Evolutionary conservation across 495 filamentous ascomycete genomes (phyloP), one percentile per base, ranked within the genome.

Genomic region (Talaromyces stipitatus): DNA sequence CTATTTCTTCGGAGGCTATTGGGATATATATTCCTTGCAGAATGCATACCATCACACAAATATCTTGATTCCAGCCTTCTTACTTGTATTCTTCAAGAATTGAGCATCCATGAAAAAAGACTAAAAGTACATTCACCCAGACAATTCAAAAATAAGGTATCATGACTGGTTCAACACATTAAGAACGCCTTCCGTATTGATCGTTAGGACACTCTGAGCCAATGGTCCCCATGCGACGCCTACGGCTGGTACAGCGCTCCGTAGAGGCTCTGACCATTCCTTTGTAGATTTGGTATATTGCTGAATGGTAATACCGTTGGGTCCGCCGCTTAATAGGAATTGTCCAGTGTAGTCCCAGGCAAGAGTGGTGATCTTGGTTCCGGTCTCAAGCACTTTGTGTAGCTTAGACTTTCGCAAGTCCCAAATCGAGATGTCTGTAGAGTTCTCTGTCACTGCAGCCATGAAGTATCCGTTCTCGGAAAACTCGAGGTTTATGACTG

Each of bases 381-480:
- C 92, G 55, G 88, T 87, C 43, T 97, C 90, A 18, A 97, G 76
- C 26, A 85, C 81, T 78, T 95, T 94, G 60, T 82, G 82, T 61
- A 82, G 76, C 46, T 85, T 83, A 29, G 85, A 83, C 69, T 90
- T 96, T 56, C 94, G 87, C 38, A 98, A 78, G 71, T 97, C 92
- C 78, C 91, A 97, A 58, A 98, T 85, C 7, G 85, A 84, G 52
- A 96, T 84, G 16, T 77, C 85, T 7, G 84, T 87, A 48, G 87
- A 86, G 20, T 84, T 85, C 62, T 86, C 83, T 22, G 81, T 81
- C 14, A 85, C 82, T 1, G 88, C 83, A 9, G 95, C 94, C 60
- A 98, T 83, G 87, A 90, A 97, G 58, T 86, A 92, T n/a, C 94
- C 94, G 60, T 97, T 98, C 70, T 98, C 95, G 0, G 92, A 97